phyloP scores from a whole-genome alignment of 1,284 basidiomycete species.

The Gomphus sp. region DNA sequence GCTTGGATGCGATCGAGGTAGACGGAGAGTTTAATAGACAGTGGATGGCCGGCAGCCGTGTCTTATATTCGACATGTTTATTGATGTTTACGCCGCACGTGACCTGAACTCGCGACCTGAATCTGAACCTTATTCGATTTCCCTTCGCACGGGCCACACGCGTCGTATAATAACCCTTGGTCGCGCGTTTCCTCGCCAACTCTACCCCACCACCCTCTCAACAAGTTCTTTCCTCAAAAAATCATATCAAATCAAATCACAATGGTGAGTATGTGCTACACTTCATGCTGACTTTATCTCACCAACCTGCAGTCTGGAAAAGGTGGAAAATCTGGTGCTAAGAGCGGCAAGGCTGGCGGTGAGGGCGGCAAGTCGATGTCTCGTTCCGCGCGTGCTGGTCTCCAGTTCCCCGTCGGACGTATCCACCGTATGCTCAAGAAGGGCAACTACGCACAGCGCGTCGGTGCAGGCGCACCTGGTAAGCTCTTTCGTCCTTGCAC shows the following conservation, averaged over 20 bases:
- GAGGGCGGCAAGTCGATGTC: slow-evolving; percentile 49
- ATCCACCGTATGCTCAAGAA: slow-evolving; percentile 78
- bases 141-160: slow-evolving; percentile 11
- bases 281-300: background rate
- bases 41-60: background rate
- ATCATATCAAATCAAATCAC: background rate
- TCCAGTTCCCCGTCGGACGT: slow-evolving; percentile 81
- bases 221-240: background rate
- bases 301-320: slow-evolving; percentile 17
- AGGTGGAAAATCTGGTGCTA: slow-evolving; percentile 34
- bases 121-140: slow-evolving; percentile 10
- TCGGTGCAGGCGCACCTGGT: slow-evolving; percentile 63
- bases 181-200: slow-evolving; percentile 9
- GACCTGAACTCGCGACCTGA: slow-evolving; percentile 7
- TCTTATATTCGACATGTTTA: slow-evolving; percentile 13
- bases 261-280: background rate
- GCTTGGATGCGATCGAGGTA: slow-evolving; percentile 16
- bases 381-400: slow-evolving; percentile 76
- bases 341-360: slow-evolving; percentile 45
- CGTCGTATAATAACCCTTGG: slow-evolving; percentile 10
- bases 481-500: slow-evolving; percentile 20
- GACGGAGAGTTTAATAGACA: background rate
- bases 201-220: slow-evolving; percentile 13
- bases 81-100: slow-evolving; percentile 14
- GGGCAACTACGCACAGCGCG: slow-evolving; percentile 76